These are phyloP conservation scores for Aaosphaeria pasadenensis DNA, from an alignment of 2,329 filamentous ascomycete genomes.

Conservation along the genomic window DNA sequence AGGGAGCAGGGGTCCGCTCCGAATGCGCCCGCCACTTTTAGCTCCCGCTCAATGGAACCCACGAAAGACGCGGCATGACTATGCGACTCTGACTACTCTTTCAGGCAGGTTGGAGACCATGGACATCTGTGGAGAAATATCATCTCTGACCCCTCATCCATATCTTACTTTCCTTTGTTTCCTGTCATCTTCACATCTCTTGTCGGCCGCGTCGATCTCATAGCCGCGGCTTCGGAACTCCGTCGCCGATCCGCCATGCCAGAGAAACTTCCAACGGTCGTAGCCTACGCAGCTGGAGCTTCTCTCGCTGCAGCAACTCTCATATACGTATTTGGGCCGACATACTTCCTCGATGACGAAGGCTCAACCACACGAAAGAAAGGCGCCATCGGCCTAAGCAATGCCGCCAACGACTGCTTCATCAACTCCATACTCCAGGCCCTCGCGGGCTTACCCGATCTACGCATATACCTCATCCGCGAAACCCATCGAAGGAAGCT, in stretches of 20 bases:
- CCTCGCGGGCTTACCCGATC: conserved; percentile 81
- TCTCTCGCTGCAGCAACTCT: conserved; percentile 92
- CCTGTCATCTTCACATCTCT: conserved; percentile 4
- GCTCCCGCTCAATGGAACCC: conserved; percentile 14
- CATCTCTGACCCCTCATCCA: conserved; percentile 4
- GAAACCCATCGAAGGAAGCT: conserved; percentile 82
- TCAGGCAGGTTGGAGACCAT: conserved; percentile 25
- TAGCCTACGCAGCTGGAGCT: conserved; percentile 91
- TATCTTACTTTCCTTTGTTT: conserved; percentile 1
- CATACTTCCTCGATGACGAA: conserved; percentile 88
- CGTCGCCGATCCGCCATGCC: conserved; percentile 57
- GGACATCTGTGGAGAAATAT: conserved; percentile 14
- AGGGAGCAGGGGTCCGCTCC: conserved; percentile 8
- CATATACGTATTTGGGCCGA: conserved; percentile 97
- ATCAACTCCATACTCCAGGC: conserved; percentile 97
- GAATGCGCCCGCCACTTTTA: conserved; percentile 9
- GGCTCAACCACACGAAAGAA: conserved; percentile 63
- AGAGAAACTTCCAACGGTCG: conserved; percentile 77
- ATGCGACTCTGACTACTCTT: conserved; percentile 4
- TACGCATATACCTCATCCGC: conserved; percentile 87
- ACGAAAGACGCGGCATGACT: conserved; percentile 16
- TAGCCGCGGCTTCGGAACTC: conserved; percentile 8
- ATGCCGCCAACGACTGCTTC: conserved; percentile 78
- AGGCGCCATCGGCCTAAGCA: conserved; percentile 80
- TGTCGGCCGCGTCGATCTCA: conserved; percentile 10